Conservation (phyloP, 441 rosid genomes). For the Pelargonium cotyledonis region DNA sequence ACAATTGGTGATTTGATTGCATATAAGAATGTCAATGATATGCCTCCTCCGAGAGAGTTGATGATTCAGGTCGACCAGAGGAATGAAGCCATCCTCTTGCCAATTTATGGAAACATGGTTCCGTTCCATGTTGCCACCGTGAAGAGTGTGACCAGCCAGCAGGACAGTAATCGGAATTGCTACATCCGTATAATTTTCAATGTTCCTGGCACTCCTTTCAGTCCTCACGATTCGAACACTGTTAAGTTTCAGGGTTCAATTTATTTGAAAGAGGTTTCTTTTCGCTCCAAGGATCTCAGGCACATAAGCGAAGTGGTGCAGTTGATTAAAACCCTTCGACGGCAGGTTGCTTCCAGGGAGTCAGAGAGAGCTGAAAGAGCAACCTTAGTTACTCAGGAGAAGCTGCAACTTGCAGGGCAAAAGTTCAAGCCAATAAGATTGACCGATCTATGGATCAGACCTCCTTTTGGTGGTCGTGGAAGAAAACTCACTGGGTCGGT, state of each 20-base stretch:
- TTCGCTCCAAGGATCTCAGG: constrained; percentile 62
- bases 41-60: constrained; percentile 54
- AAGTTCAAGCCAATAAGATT: constrained; percentile 72
- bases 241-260: constrained; percentile 42
- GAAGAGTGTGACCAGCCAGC: constrained; percentile 72
- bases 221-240: constrained; percentile 40
- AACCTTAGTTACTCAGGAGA: constrained; percentile 79
- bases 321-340: constrained; percentile 52
- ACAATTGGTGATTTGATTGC: constrained; percentile 57
- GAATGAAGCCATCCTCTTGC: constrained; percentile 53
- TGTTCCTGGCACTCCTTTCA: constrained; percentile 62
- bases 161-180: constrained; percentile 62
- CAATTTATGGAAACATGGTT: constrained; percentile 52
- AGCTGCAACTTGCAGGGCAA: constrained; percentile 65
- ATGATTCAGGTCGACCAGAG: constrained; percentile 78
- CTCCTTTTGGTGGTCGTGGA: constrained; percentile 68
- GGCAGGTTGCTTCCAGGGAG: constrained; percentile 69
- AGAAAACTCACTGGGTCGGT: constrained; percentile 74
- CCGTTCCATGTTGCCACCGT: constrained; percentile 65
- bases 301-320: constrained; percentile 61
- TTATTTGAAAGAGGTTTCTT: constrained; percentile 51
- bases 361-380: constrained; percentile 90
- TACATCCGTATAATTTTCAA: constrained; percentile 56
- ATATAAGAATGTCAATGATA: constrained; percentile 76
- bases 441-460: constrained; percentile 78